Conservation (phyloP, 306 rosid species). For the Citrullus mucosospermus region DNA sequence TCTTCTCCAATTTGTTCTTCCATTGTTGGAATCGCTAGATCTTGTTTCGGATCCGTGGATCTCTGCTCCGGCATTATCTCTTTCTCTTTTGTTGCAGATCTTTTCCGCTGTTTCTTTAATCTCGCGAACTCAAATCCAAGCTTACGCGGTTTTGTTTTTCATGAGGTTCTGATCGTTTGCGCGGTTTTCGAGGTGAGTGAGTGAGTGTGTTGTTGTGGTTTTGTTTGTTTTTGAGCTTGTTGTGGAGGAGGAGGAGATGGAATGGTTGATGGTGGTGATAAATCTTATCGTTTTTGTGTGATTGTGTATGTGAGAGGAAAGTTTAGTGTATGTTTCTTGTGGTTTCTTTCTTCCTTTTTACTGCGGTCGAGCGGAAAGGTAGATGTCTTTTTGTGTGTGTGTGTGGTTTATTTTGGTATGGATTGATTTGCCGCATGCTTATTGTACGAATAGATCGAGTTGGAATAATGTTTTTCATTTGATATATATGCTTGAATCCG, state of each 20-base stretch:
- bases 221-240: neutral
- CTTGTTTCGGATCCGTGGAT: slow-evolving; percentile 5
- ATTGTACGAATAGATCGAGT: slow-evolving; percentile 5
- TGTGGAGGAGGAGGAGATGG: neutral
- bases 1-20: neutral
- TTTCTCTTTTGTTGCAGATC: slow-evolving; percentile 7
- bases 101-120: neutral
- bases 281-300: neutral
- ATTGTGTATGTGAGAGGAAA: neutral
- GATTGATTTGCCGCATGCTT: slow-evolving; percentile 8
- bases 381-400: neutral
- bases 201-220: neutral
- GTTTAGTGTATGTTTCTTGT: neutral
- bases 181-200: neutral
- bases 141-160: neutral
- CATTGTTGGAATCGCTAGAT: neutral
- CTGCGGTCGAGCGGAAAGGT: neutral
- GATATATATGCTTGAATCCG: neutral
- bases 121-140: neutral
- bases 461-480: neutral
- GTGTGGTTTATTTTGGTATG: neutral
- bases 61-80: neutral
- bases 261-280: neutral
- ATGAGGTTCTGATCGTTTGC: slow-evolving; percentile 7
- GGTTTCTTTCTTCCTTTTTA: neutral